A percentile compares a stretch with the other conserved stretches of the same genome.
phyloP scores from a whole-genome alignment of 2,329 filamentous ascomycete genomes.

The Neonectria hederae region DNA sequence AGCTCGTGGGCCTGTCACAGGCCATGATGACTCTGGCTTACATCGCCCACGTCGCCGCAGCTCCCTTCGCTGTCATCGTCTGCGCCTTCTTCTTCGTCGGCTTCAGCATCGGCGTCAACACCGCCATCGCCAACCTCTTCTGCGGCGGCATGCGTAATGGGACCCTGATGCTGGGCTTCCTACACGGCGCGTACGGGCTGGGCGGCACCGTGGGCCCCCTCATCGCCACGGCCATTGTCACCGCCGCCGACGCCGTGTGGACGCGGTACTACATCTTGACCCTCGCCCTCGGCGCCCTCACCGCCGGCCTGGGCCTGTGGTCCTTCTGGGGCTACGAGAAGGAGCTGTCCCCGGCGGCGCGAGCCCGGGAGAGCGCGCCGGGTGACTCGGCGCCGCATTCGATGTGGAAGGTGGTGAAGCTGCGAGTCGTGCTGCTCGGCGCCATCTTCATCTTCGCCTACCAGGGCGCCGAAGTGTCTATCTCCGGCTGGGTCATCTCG shows the following conservation, averaged over 20 bases:
- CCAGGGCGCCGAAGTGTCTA: conserved; percentile 84
- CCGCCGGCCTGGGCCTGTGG: conserved; percentile 69
- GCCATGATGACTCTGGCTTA: conserved; percentile 68
- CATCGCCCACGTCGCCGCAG: conserved; percentile 70
- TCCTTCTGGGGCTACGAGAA: conserved; percentile 76
- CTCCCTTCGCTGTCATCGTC: conserved; percentile 76
- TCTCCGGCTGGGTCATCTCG: conserved; percentile 87
- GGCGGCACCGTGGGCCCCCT: conserved; percentile 75
- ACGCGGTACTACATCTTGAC: conserved; percentile 77
- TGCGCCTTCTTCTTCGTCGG: conserved; percentile 75
- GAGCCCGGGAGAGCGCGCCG: conserved; percentile 40
- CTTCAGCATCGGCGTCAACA: conserved; percentile 64
- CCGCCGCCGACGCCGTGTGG: conserved; percentile 68
- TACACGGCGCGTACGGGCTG: conserved; percentile 75
- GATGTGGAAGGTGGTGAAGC: conserved; percentile 59
- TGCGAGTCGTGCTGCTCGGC: conserved; percentile 74
- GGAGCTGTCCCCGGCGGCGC: conserved; percentile 57
- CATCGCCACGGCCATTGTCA: conserved; percentile 77
- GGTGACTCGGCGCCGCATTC: conserved; percentile 47
- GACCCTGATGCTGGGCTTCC: conserved; percentile 66
- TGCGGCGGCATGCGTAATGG: conserved; percentile 63
- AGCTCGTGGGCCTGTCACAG: conserved; percentile 68
- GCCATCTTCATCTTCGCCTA: conserved; percentile 87
- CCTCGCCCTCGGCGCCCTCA: conserved; percentile 65
- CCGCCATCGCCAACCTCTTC: conserved; percentile 69